Evolutionary conservation across 768 basidiomycete species (phyloP).

Genomic region (Lanmaoa pseudosensibilis): DNA sequence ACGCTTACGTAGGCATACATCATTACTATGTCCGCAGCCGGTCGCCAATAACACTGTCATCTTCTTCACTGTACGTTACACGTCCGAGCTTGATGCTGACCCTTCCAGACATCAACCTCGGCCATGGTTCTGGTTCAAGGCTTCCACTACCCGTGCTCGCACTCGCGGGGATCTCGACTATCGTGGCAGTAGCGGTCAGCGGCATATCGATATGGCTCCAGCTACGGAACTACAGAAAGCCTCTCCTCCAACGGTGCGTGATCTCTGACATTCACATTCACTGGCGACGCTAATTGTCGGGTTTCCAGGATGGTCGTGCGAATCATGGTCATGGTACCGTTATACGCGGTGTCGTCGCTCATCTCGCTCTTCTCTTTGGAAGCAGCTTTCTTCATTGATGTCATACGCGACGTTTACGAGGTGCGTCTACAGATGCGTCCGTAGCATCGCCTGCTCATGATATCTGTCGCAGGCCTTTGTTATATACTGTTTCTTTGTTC

Average conservation of each 20-base stretch:
- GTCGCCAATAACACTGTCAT: not conserved
- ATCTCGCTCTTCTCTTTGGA: slow-evolving; percentile 93
- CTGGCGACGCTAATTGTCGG: slow-evolving; percentile 5
- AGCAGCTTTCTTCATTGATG: slow-evolving; percentile 96
- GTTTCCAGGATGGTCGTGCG: slow-evolving; percentile 77
- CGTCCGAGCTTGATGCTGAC: slow-evolving; percentile 4
- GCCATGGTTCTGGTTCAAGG: slow-evolving; percentile 59
- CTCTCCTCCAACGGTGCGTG: slow-evolving; percentile 68
- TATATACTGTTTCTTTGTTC: slow-evolving; percentile 88
- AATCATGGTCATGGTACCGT: slow-evolving; percentile 96
- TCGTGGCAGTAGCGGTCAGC: slow-evolving; percentile 72
- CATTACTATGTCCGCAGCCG: not conserved
- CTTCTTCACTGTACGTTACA: not conserved
- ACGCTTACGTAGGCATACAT: not conserved
- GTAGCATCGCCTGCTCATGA: not conserved
- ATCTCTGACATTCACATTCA: not conserved
- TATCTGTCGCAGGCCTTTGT: slow-evolving; percentile 69
- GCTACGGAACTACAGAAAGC: slow-evolving; percentile 84
- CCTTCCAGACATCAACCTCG: slow-evolving; percentile 23
- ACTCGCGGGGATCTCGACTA: slow-evolving; percentile 60
- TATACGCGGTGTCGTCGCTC: slow-evolving; percentile 88
- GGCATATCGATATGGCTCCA: slow-evolving; percentile 76
- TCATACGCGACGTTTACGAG: slow-evolving; percentile 93
- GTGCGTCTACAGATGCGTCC: slow-evolving; percentile 42
- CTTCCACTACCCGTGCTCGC: slow-evolving; percentile 56